A percentile compares a stretch with the other conserved stretches of the same genome.
Conservation (phyloP, 1,139 yeast species). For the Yamadazyma sp. region DNA sequence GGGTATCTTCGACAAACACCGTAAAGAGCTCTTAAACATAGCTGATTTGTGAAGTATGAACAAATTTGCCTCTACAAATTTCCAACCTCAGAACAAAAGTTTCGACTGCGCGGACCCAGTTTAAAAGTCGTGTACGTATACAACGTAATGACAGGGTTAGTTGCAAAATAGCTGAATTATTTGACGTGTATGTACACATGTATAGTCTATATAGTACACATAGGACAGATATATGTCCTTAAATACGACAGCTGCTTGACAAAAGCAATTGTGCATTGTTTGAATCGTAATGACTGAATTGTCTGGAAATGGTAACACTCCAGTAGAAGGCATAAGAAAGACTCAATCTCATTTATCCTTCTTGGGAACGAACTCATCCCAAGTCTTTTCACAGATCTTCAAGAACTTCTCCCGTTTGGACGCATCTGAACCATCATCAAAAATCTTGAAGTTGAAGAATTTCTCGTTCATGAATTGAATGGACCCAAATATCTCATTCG, state of each 20-base stretch:
- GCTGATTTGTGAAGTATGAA: neutral
- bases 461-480: slow-evolving; percentile 46
- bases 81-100: slow-evolving; percentile 1
- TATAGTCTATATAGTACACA: slow-evolving; percentile 1
- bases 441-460: slow-evolving; percentile 43
- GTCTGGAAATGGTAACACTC: neutral
- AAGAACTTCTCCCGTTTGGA: slow-evolving; percentile 46
- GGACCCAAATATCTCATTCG: slow-evolving; percentile 38
- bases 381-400: slow-evolving; percentile 53
- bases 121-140: neutral
- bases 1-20: slow-evolving; percentile 1
- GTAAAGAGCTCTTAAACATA: slow-evolving; percentile 7
- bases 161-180: neutral
- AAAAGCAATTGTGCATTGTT: neutral
- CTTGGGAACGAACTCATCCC: slow-evolving; percentile 43
- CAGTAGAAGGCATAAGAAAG: neutral
- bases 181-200: neutral
- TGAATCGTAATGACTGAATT: neutral
- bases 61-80: slow-evolving; percentile 1
- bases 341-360: neutral
- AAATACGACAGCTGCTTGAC: neutral
- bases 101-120: neutral
- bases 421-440: slow-evolving; percentile 13
- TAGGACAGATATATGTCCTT: neutral
- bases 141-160: neutral